Conservation (phyloP, 192 early-diverging fungal genomes). For the Dissophora globulifera region DNA sequence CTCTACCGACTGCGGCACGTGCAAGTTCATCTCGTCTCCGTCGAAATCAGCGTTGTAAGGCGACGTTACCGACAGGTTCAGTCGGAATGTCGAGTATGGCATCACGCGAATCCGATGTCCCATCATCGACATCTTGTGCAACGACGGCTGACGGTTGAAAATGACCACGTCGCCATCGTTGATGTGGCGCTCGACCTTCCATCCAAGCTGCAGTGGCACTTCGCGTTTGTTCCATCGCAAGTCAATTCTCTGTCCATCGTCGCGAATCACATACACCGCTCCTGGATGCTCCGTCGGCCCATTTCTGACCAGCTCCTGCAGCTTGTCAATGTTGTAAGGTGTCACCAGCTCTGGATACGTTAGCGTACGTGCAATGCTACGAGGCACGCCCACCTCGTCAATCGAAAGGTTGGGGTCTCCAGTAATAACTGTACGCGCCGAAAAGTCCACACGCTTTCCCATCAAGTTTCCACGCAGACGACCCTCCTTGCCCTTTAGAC, state of each 20-base stretch:
- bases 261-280: conserved; percentile 95
- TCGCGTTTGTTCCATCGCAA: conserved; percentile 89
- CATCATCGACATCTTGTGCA: conserved; percentile 99
- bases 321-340: conserved; percentile 91
- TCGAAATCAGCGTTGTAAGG: conserved; percentile 99
- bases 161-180: conserved; percentile 96
- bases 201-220: conserved; percentile 89
- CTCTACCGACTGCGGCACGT: conserved; percentile 97
- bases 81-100: conserved; percentile 98
- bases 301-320: conserved; percentile 90
- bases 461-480: conserved; percentile 98
- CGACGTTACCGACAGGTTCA: conserved; percentile 96
- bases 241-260: conserved; percentile 94
- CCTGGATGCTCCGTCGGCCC: conserved; percentile 95
- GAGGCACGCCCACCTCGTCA: conserved; percentile 98
- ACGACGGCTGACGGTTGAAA: conserved; percentile 98
- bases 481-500: conserved; percentile 99
- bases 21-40: conserved; percentile 99
- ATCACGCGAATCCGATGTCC: conserved; percentile 96
- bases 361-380: conserved; percentile 95
- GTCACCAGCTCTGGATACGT: conserved; percentile 98
- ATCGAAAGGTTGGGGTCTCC: conserved; percentile 98
- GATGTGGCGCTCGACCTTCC: conserved; percentile 95
- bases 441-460: conserved; percentile 99
- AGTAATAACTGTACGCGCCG: conserved; percentile 98